A percentile compares a stretch with the other conserved stretches of the same genome.
phyloP scores from a whole-genome alignment of 1,284 basidiomycete genomes.

The Irpex sp. region DNA sequence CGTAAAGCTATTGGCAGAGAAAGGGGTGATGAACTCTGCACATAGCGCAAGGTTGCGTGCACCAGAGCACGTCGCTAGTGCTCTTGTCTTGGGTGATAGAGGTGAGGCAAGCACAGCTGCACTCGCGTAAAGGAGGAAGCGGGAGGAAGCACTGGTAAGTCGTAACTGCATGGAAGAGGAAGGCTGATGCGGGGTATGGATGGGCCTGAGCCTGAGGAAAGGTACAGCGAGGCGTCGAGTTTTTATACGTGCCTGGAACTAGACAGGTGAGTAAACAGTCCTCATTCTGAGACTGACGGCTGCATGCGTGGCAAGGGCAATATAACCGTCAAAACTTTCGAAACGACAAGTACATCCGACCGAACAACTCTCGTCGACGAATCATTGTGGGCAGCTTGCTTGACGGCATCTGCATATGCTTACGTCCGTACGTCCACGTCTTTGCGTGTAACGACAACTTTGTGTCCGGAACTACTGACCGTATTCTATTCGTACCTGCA shows the following conservation, averaged over 20 bases:
- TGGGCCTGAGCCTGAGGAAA: not conserved
- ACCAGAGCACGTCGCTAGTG: constrained; percentile 2
- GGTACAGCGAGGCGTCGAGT: too few relatives aligned
- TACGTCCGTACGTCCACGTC: too few relatives aligned
- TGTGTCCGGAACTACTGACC: too few relatives aligned
- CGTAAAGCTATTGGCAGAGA: constrained; percentile 6
- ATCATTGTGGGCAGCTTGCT: not conserved
- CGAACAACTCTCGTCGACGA: not conserved
- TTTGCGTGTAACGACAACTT: too few relatives aligned
- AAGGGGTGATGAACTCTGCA: constrained; percentile 9
- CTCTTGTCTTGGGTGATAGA: not conserved
- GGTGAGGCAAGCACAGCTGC: not conserved
- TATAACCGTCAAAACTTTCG: too few relatives aligned
- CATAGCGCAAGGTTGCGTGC: constrained; percentile 7
- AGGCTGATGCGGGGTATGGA: not conserved
- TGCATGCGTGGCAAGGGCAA: not conserved
- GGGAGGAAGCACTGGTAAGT: not conserved
- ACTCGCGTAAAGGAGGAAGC: not conserved
- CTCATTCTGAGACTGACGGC: not conserved
- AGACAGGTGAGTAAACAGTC: not conserved
- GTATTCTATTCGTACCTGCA: too few relatives aligned
- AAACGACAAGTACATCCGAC: too few relatives aligned
- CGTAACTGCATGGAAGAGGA: too few relatives aligned
- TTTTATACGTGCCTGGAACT: not conserved
- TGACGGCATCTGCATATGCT: too few relatives aligned